Evolutionary conservation across 805 yeast species (phyloP).

Genomic region (Huiozyma sinensis): DNA sequence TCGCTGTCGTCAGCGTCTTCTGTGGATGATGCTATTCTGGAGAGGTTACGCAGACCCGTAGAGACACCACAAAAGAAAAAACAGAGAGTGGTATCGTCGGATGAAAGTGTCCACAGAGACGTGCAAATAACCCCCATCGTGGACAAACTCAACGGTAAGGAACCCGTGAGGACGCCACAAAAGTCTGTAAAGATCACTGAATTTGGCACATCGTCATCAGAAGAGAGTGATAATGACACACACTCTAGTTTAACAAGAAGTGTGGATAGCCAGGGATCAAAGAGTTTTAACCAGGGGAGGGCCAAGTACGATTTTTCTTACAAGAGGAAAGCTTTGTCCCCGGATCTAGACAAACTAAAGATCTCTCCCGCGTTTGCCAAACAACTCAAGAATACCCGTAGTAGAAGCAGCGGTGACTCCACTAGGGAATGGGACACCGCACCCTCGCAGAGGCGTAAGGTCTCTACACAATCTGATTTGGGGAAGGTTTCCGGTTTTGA

Average conservation of each 20-base stretch:
- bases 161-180: slow-evolving; percentile 16
- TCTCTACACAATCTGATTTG: too few relatives aligned
- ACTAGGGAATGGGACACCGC: background rate
- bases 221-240: slow-evolving; percentile 2
- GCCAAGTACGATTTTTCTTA: slow-evolving; percentile 12
- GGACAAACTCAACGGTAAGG: slow-evolving; percentile 18
- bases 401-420: slow-evolving; percentile 3
- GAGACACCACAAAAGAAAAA: slow-evolving; percentile 4
- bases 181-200: slow-evolving; percentile 14
- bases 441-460: background rate
- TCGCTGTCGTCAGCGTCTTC: slow-evolving; percentile 3
- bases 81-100: slow-evolving; percentile 5
- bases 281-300: background rate
- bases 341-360: slow-evolving; percentile 26
- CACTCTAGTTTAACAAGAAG: background rate
- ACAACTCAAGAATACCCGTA: slow-evolving; percentile 21
- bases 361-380: slow-evolving; percentile 30
- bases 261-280: background rate
- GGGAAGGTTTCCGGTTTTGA: too few relatives aligned
- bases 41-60: background rate
- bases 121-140: slow-evolving; percentile 11
- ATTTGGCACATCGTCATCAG: slow-evolving; percentile 15
- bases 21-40: background rate
- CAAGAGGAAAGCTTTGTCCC: slow-evolving; percentile 21
- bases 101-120: too few relatives aligned